phyloP scores from a whole-genome alignment of 441 rosid genomes.

The Gossypium lobatum region DNA sequence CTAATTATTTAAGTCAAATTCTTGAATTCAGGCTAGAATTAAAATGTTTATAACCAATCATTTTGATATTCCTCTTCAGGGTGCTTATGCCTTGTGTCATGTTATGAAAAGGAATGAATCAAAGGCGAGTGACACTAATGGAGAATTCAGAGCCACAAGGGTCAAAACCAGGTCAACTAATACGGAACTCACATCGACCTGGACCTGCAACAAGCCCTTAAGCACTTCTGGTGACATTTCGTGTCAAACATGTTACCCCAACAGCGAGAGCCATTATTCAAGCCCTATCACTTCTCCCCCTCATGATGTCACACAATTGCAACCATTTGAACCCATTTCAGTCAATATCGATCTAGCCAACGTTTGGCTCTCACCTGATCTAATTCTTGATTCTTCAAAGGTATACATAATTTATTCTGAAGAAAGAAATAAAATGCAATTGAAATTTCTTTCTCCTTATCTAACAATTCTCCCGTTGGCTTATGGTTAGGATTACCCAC shows the following conservation, averaged over 20 bases:
- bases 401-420: slow-evolving; percentile 24
- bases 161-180: slow-evolving; percentile 24
- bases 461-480: neutral
- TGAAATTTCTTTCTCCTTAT: neutral
- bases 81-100: slow-evolving; percentile 76
- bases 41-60: neutral
- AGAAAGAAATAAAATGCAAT: neutral
- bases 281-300: slow-evolving; percentile 31
- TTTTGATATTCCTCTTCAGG: slow-evolving; percentile 30
- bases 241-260: slow-evolving; percentile 32
- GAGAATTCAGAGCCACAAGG: slow-evolving; percentile 28
- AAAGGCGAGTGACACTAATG: slow-evolving; percentile 32
- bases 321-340: slow-evolving; percentile 25
- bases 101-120: slow-evolving; percentile 59
- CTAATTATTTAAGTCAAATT: no score
- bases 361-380: slow-evolving; percentile 56
- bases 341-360: slow-evolving; percentile 29
- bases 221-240: slow-evolving; percentile 29
- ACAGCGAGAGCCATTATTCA: slow-evolving; percentile 28
- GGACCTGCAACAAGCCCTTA: slow-evolving; percentile 30
- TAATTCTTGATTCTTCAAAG: slow-evolving; percentile 66
- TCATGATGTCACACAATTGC: slow-evolving; percentile 20
- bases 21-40: no score
- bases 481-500: slow-evolving; percentile 36
- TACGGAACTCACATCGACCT: slow-evolving; percentile 23